Evolutionary conservation across 2,329 filamentous ascomycete genomes (phyloP), one percentile per base, ranked within the genome.

Genomic region (Aureobasidium sp.): DNA sequence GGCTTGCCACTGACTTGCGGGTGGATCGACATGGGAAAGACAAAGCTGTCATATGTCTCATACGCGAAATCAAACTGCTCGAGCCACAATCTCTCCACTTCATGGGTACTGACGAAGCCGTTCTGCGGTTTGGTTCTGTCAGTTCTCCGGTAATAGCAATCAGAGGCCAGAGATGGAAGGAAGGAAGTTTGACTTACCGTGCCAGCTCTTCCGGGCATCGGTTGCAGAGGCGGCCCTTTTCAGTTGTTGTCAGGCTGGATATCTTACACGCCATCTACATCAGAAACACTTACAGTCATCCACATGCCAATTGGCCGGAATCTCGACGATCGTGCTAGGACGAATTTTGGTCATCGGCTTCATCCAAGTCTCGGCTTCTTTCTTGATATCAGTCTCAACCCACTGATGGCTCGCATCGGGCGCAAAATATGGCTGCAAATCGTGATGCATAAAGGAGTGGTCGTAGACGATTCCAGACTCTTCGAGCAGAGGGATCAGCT

Each of bases 361-460:
- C 75, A 77, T 77, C 74, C 74, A 77, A 23, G 67, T 63, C 0
- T 70, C 70, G 2, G 74, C 72, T 2, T 69, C 64, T 37, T 73
- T 70, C 12, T 64, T 63, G 17, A 66, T 42, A 62, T 76, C 65
- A 1, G 74, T 76, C 51, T 72, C 68, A 12, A 69, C 65, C 67
- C 68, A 71, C 20, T 42, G 8, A 61, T 71, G 69, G 42, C 66
- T 63, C 12, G 62, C 64, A 23, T 70, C 66, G 7, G 69, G 69
- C 5, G 69, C 68, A 10, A 42, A 71, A 61, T 69, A 71, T 12
- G 73, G 73, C 64, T 78, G 76, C 15, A 73, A 73, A 67, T 80
- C 78, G 66, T 80, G 76, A 65, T 80, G 78, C 76, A 80, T 77
- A 68, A 79, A 77, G 2, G 73, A 76, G 65, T 80, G 78, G 66